A percentile compares a stretch with the other conserved stretches of the same genome.
Evolutionary conservation across 2,329 filamentous ascomycete genomes (phyloP).

Genomic region (Xylaria sp.): DNA sequence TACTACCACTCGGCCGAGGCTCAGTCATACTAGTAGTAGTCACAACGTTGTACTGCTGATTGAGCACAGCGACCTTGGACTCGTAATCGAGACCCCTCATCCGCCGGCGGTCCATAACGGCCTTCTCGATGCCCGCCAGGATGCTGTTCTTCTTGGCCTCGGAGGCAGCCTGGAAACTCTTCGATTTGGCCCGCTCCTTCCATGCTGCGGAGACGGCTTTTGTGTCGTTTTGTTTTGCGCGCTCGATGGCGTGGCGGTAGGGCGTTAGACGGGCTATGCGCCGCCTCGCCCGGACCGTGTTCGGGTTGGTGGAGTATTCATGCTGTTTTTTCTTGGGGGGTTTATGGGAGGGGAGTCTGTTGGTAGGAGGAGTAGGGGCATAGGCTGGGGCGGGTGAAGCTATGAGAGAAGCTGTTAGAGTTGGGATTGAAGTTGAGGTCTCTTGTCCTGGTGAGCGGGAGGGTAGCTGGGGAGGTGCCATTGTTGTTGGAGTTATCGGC

Average conservation of each 20-base stretch:
- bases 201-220: slow-evolving; percentile 33
- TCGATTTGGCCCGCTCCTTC: slow-evolving; percentile 16
- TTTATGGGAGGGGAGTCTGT: too few species aligned
- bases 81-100: slow-evolving; percentile 22
- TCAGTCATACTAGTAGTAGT: too few species aligned
- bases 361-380: background rate
- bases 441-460: too few species aligned
- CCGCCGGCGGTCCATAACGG: slow-evolving; percentile 31
- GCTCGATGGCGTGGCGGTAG: slow-evolving; percentile 25
- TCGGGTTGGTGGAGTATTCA: slow-evolving; percentile 37
- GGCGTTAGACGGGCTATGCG: slow-evolving; percentile 31
- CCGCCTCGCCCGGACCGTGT: slow-evolving; percentile 33
- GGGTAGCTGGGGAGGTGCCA: too few species aligned
- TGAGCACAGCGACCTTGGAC: slow-evolving; percentile 6
- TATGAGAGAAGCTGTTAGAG: too few species aligned
- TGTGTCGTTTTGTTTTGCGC: slow-evolving; percentile 29
- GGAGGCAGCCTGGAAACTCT: slow-evolving; percentile 21
- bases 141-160: background rate
- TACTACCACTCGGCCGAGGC: too few species aligned
- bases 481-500: too few species aligned
- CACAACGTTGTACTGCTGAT: background rate
- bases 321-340: slow-evolving; percentile 27
- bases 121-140: slow-evolving; percentile 21
- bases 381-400: too few species aligned
- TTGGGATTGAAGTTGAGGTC: too few species aligned